These are phyloP conservation scores for Evansstolkia leycettana DNA, from an alignment of 495 filamentous ascomycete genomes.

Conservation along the genomic window DNA sequence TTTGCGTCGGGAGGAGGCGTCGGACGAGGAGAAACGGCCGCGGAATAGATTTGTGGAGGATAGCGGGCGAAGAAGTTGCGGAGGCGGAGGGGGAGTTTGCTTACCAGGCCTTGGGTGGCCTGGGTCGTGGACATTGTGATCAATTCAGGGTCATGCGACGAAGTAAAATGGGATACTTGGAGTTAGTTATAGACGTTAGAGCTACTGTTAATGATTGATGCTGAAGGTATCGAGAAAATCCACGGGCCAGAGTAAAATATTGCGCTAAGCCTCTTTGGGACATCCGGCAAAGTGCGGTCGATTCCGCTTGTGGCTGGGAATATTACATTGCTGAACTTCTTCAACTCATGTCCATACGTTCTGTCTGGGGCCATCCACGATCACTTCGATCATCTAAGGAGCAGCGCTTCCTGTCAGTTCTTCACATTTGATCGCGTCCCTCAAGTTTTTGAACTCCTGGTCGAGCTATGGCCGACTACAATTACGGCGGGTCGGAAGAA, in stretches of 20 bases:
- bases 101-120: slow-evolving; percentile 5
- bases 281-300: slow-evolving; percentile 3
- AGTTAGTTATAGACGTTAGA: too few relatives aligned
- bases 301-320: background rate
- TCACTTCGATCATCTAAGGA: too few relatives aligned
- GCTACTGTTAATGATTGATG: too few relatives aligned
- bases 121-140: background rate
- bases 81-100: slow-evolving; percentile 50
- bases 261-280: slow-evolving; percentile 12
- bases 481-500: slow-evolving; percentile 68
- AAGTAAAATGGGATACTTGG: too few relatives aligned
- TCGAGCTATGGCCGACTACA: slow-evolving; percentile 45
- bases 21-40: slow-evolving; percentile 13
- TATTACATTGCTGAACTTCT: background rate
- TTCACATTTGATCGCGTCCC: too few relatives aligned
- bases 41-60: slow-evolving; percentile 49
- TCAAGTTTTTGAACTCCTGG: too few relatives aligned
- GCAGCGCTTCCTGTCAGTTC: too few relatives aligned
- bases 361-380: too few relatives aligned
- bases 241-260: background rate
- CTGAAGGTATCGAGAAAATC: background rate
- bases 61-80: slow-evolving; percentile 80
- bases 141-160: too few relatives aligned
- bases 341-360: background rate
- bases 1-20: background rate